phyloP scores from a whole-genome alignment of 345 rosid genomes.

The Barbarea vulgaris region DNA sequence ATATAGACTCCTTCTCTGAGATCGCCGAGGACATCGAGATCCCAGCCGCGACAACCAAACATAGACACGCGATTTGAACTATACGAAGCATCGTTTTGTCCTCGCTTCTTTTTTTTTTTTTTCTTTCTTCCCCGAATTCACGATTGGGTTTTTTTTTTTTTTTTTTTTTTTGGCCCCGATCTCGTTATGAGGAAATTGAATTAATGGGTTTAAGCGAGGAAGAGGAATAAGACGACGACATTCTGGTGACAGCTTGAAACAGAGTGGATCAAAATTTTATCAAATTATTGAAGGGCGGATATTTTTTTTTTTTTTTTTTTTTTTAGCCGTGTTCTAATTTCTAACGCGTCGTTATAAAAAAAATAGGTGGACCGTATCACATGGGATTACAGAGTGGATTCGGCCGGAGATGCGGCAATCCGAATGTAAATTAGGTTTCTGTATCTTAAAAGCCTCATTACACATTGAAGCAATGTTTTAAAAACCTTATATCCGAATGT shows the following conservation, averaged over 20 bases:
- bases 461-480: neutral
- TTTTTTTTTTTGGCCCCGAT: neutral
- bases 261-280: conserved; percentile 51
- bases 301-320: neutral
- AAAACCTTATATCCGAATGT: neutral
- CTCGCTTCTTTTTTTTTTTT: neutral
- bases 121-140: neutral
- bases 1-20: conserved; percentile 48
- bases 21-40: conserved; percentile 26
- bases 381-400: conserved; percentile 32
- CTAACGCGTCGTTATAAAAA: conserved; percentile 15
- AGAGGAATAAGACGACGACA: conserved; percentile 38
- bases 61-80: conserved; percentile 36
- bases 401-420: conserved; percentile 18
- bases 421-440: neutral
- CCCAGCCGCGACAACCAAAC: conserved; percentile 27
- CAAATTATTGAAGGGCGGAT: conserved; percentile 58
- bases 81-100: conserved; percentile 33
- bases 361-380: conserved; percentile 33
- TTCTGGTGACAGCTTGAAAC: conserved; percentile 67
- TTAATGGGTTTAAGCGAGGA: conserved; percentile 45
- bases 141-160: neutral
- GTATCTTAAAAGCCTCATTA: neutral
- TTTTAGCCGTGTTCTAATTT: neutral
- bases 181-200: conserved; percentile 8